These are phyloP conservation scores for Ophiostoma triangulosporum DNA, from an alignment of 2,329 filamentous ascomycete genomes.

Conservation along the genomic window DNA sequence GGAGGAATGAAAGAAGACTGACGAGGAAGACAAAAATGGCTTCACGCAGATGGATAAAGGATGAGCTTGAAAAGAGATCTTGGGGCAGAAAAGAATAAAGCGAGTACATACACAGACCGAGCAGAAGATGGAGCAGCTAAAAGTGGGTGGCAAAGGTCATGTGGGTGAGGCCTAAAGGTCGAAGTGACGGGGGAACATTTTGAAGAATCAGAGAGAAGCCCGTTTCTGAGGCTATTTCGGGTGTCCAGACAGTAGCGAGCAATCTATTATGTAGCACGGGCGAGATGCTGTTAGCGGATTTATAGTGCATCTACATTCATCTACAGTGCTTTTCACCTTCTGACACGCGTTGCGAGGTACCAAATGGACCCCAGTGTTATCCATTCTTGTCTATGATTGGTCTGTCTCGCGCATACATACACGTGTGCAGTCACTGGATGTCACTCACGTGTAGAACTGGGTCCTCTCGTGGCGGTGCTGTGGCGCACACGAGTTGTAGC, in stretches of 20 bases:
- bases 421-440: neutral
- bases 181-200: neutral
- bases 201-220: constrained; percentile 3
- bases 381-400: too few relatives aligned
- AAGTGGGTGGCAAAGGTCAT: constrained; percentile 7
- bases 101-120: neutral
- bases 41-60: neutral
- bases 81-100: neutral
- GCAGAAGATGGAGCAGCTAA: neutral
- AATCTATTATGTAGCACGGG: neutral
- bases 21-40: neutral
- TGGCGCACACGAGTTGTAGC: constrained; percentile 11
- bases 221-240: constrained; percentile 10
- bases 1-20: neutral
- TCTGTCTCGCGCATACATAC: neutral
- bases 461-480: neutral
- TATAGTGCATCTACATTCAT: too few relatives aligned
- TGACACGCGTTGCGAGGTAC: neutral
- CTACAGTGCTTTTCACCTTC: too few relatives aligned
- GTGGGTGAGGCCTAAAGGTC: neutral
- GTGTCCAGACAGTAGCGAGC: neutral
- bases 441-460: neutral
- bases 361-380: neutral
- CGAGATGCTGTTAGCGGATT: too few relatives aligned
- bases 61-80: neutral